phyloP scores from a whole-genome alignment of 2,329 filamentous ascomycete species.

The Trichoderma atroviride region DNA sequence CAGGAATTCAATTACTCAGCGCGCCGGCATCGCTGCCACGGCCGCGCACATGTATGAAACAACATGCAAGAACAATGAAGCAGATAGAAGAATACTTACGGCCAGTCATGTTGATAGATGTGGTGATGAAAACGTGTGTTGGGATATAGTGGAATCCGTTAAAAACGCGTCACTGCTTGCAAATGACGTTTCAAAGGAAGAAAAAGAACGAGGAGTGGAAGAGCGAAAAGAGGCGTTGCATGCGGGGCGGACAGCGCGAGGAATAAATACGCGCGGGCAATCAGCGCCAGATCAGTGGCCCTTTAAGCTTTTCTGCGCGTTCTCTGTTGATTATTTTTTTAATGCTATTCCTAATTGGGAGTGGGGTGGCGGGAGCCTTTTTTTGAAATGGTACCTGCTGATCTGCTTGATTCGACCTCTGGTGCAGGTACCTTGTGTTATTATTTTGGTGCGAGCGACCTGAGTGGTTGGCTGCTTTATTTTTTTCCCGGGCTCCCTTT shows the following conservation, averaged over 20 bases:
- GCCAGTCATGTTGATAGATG: slow-evolving; percentile 67
- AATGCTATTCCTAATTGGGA: slow-evolving; percentile 26
- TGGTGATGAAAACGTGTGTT: slow-evolving; percentile 26
- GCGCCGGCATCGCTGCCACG: neutral
- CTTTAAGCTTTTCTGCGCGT: neutral
- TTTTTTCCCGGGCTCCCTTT: neutral
- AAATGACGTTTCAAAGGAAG: neutral
- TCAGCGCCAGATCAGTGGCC: slow-evolving; percentile 36
- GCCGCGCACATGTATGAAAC: neutral
- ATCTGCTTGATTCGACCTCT: slow-evolving; percentile 12
- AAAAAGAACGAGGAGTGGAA: slow-evolving; percentile 26
- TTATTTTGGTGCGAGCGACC: neutral
- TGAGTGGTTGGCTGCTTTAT: neutral
- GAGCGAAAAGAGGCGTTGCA: slow-evolving; percentile 32
- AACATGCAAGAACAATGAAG: neutral
- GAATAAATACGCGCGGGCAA: slow-evolving; percentile 45
- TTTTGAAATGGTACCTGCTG: slow-evolving; percentile 20
- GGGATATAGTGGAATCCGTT: slow-evolving; percentile 24
- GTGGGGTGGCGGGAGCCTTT: slow-evolving; percentile 24
- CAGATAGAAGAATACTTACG: slow-evolving; percentile 56
- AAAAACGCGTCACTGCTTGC: slow-evolving; percentile 7
- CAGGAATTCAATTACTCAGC: neutral
- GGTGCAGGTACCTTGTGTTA: slow-evolving; percentile 15
- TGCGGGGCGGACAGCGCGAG: slow-evolving; percentile 34
- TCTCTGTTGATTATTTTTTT: neutral